Conservation (phyloP, 352 stramenopile genomes). For the Peronospora tabacina region DNA sequence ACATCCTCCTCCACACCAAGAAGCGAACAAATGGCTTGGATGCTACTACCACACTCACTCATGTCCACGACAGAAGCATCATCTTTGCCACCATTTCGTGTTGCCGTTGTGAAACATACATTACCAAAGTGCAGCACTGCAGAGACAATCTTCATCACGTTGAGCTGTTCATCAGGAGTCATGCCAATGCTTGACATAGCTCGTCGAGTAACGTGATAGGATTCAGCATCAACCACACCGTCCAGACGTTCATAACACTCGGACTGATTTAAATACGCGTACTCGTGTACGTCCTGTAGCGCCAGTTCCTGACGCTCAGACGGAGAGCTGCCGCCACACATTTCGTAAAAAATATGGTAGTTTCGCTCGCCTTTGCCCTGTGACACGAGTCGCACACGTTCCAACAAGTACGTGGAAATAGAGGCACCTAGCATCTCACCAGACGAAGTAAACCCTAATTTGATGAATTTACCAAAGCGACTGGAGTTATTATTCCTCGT, state of each 20-base stretch:
- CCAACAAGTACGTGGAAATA: conserved; percentile 92
- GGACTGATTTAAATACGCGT: conserved; percentile 83
- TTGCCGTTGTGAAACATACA: conserved; percentile 57
- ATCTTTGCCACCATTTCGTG: conserved; percentile 43
- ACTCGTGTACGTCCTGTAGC: conserved; percentile 44
- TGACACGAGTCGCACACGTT: conserved; percentile 92
- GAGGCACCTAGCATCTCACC: conserved; percentile 76
- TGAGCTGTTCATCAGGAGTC: conserved; percentile 57
- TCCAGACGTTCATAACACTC: conserved; percentile 66
- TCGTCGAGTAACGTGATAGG: conserved; percentile 59
- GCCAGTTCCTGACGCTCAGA: conserved; percentile 43
- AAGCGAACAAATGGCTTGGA: conserved; percentile 76
- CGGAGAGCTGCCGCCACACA: conserved; percentile 68
- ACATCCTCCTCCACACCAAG: conserved; percentile 57
- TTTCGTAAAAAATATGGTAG: conserved; percentile 98
- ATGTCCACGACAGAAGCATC: conserved; percentile 58
- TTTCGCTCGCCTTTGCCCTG: conserved; percentile 92
- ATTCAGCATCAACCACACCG: conserved; percentile 69
- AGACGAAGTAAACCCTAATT: conserved; percentile 79
- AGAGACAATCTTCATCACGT: conserved; percentile 77
- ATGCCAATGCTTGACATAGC: conserved; percentile 86
- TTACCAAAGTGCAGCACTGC: conserved; percentile 86
- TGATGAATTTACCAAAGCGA: conserved; percentile 96
- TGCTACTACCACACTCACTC: conserved; percentile 35
- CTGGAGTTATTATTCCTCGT: conserved; percentile 96